Conservation (phyloP, 805 yeast species). For the Yamadazyma takamatsuzukensis region DNA sequence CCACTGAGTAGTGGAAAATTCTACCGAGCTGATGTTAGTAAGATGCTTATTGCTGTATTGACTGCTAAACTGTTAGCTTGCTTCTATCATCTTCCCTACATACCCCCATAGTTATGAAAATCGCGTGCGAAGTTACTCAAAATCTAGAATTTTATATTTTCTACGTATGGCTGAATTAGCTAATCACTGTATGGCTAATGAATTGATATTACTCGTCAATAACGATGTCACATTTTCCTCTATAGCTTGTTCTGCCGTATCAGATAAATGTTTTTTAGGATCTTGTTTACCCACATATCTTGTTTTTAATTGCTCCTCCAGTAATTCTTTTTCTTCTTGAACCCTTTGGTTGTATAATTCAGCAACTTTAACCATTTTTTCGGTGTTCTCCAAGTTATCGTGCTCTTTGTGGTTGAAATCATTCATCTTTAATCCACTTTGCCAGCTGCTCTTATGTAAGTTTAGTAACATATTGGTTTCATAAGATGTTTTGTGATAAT, state of each 20-base stretch:
- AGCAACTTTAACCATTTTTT: conserved; percentile 84
- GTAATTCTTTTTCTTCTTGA: conserved; percentile 83
- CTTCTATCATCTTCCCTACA: neutral
- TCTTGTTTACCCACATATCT: conserved; percentile 98
- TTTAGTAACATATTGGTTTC: conserved; percentile 94
- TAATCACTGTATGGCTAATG: conserved; percentile 74
- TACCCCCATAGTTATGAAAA: neutral
- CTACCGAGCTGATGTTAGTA: conserved; percentile 51
- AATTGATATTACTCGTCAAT: conserved; percentile 84
- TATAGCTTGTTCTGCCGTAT: conserved; percentile 78
- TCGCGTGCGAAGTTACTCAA: neutral
- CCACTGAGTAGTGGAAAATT: conserved; percentile 69
- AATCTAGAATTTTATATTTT: neutral
- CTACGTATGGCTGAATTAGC: neutral
- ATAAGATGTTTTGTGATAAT: conserved; percentile 85
- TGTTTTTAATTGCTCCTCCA: conserved; percentile 86
- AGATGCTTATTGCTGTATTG: conserved; percentile 4
- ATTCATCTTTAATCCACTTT: conserved; percentile 76
- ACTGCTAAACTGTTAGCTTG: neutral
- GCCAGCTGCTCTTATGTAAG: conserved; percentile 94
- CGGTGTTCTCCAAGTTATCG: conserved; percentile 67
- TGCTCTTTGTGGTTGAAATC: conserved; percentile 78
- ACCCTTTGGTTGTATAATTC: conserved; percentile 86
- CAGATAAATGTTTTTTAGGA: conserved; percentile 94
- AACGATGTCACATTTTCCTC: conserved; percentile 89